Evolutionary conservation across 2,329 filamentous ascomycete genomes (phyloP).

Genomic region (Neofusicoccum cordaticola): DNA sequence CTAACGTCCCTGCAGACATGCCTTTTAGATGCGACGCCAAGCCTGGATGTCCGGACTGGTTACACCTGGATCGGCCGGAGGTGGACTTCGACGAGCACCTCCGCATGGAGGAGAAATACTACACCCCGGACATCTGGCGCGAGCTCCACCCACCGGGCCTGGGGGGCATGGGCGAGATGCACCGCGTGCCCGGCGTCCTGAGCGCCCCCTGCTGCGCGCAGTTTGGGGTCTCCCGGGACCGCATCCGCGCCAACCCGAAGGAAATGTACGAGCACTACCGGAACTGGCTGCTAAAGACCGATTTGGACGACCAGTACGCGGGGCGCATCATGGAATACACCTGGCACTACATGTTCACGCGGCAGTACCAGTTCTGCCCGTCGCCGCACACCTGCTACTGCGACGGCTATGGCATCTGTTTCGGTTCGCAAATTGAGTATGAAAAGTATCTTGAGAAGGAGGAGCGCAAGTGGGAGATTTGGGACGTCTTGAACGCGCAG

Average conservation of each 20-base stretch:
- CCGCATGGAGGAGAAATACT: conserved; percentile 40
- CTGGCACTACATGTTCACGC: conserved; percentile 42
- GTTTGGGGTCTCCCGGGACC: conserved; percentile 51
- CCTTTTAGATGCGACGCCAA: conserved; percentile 52
- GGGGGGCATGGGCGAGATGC: conserved; percentile 15
- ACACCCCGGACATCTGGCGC: conserved; percentile 35
- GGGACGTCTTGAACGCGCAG: conserved; percentile 32
- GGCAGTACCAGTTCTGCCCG: conserved; percentile 38
- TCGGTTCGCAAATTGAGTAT: conserved; percentile 45
- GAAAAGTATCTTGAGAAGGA: conserved; percentile 28
- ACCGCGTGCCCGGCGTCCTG: conserved; percentile 30
- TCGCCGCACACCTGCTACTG: conserved; percentile 54
- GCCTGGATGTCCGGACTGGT: conserved; percentile 59
- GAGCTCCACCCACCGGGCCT: conserved; percentile 37
- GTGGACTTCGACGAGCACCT: conserved; percentile 39
- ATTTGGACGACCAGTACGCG: conserved; percentile 36
- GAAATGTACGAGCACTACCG: conserved; percentile 53
- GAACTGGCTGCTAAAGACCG: conserved; percentile 49
- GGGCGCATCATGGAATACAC: conserved; percentile 41
- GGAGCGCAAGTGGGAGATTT: conserved; percentile 36
- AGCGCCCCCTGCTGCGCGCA: conserved; percentile 55
- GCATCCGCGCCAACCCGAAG: conserved; percentile 48
- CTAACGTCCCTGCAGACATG: neutral
- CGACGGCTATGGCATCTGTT: conserved; percentile 64
- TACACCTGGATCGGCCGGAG: conserved; percentile 46